Conservation (phyloP, 1,284 basidiomycete species). For the Sanguinoderma infundibulare region DNA sequence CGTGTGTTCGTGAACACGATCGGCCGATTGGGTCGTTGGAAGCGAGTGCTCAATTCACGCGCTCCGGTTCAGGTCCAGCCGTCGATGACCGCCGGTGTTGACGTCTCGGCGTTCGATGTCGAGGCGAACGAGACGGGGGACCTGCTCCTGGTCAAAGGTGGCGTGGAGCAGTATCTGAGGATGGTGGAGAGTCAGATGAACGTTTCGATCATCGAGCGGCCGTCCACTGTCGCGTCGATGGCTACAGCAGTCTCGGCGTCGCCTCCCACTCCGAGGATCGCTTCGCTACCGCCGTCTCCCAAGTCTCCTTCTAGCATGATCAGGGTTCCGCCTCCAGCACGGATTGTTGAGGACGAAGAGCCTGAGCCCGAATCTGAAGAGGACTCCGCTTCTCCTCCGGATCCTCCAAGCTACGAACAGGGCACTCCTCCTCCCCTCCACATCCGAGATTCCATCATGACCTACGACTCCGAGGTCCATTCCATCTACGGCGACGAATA, state of each 20-base stretch:
- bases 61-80: slow-evolving; percentile 35
- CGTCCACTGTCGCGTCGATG: slow-evolving; percentile 13
- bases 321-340: slow-evolving; percentile 14
- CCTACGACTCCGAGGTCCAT: slow-evolving; percentile 2
- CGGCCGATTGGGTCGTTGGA: slow-evolving; percentile 82
- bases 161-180: slow-evolving; percentile 69
- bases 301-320: slow-evolving; percentile 22
- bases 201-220: slow-evolving; percentile 6
- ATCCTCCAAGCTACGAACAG: slow-evolving; percentile 28
- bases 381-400: slow-evolving; percentile 13
- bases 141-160: slow-evolving; percentile 61
- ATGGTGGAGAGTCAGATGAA: slow-evolving; percentile 49
- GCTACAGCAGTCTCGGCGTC: slow-evolving; percentile 11
- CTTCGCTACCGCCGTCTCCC: slow-evolving; percentile 22
- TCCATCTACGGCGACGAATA: neutral
- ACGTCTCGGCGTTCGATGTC: slow-evolving; percentile 70
- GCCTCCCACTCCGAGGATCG: slow-evolving; percentile 15
- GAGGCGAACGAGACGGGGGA: slow-evolving; percentile 63
- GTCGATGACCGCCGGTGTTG: slow-evolving; percentile 50
- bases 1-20: slow-evolving; percentile 83
- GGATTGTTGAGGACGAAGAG: slow-evolving; percentile 14
- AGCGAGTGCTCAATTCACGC: slow-evolving; percentile 70
- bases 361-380: slow-evolving; percentile 11
- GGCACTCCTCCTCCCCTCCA: neutral
- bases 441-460: slow-evolving; percentile 16